These are phyloP conservation scores for Cutaneotrichosporon daszewskae DNA, from an alignment of 1,284 basidiomycete species.

Conservation along the genomic window DNA sequence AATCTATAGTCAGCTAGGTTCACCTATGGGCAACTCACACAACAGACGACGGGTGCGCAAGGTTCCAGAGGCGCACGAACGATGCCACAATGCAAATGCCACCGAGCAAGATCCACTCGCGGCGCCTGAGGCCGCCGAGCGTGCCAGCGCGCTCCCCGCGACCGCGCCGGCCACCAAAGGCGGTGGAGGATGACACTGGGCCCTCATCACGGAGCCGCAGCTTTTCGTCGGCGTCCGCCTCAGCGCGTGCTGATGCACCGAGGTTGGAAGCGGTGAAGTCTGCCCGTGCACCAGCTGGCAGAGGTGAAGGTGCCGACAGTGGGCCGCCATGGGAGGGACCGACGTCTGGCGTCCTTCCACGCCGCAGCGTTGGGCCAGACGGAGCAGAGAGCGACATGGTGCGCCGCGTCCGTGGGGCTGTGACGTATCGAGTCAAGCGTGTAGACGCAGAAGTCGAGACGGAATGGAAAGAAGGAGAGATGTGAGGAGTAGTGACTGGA, in stretches of 20 bases:
- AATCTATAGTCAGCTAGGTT: constrained; percentile 57
- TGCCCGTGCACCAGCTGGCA: not conserved
- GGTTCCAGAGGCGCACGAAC: constrained; percentile 68
- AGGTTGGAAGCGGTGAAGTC: not conserved
- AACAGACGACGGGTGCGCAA: constrained; percentile 76
- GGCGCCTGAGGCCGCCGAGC: constrained; percentile 24
- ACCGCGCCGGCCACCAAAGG: constrained; percentile 28
- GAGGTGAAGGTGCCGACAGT: constrained; percentile 1
- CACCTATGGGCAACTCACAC: constrained; percentile 59
- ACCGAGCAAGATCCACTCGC: constrained; percentile 40
- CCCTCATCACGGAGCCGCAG: constrained; percentile 12
- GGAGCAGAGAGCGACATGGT: constrained; percentile 10
- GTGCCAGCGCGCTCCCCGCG: constrained; percentile 15
- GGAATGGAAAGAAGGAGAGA: not conserved
- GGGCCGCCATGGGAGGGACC: not conserved
- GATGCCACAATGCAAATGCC: constrained; percentile 53
- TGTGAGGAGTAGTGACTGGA: not conserved
- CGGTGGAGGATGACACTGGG: constrained; percentile 5
- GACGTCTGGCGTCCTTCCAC: constrained; percentile 1
- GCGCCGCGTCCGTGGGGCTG: too few relatives aligned
- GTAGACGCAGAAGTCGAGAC: not conserved
- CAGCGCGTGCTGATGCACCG: constrained; percentile 3
- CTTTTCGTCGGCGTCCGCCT: constrained; percentile 18
- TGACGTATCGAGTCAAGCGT: not conserved
- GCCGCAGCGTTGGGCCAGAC: constrained; percentile 12